These are phyloP conservation scores for Ganoderma multipileum DNA, from an alignment of 1,284 basidiomycete genomes.

Conservation along the genomic window DNA sequence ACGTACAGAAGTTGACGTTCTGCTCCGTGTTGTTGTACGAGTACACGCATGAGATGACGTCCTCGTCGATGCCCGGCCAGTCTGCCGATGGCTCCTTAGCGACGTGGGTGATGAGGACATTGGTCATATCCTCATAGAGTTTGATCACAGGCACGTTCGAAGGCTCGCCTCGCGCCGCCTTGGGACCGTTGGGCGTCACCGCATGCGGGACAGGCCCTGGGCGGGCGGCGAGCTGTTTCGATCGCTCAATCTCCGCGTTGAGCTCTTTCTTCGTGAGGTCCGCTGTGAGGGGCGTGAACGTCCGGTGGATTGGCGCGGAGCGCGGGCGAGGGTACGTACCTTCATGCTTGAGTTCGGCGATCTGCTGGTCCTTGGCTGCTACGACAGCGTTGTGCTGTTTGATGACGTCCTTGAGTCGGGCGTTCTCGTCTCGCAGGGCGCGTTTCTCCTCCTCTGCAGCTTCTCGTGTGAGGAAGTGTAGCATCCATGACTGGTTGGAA, in stretches of 20 bases:
- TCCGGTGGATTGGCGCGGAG: background rate
- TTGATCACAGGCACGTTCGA: constrained; percentile 51
- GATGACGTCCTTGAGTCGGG: constrained; percentile 49
- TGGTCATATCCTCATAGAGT: constrained; percentile 51
- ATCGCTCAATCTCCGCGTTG: constrained; percentile 66
- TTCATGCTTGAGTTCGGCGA: constrained; percentile 51
- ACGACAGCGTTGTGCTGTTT: constrained; percentile 53
- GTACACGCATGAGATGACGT: constrained; percentile 42
- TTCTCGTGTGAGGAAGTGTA: constrained; percentile 75
- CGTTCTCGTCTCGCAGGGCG: constrained; percentile 55
- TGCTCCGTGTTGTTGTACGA: constrained; percentile 31
- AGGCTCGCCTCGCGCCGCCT: constrained; percentile 52
- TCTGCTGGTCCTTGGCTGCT: constrained; percentile 53
- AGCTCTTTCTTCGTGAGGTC: constrained; percentile 59
- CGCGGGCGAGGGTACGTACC: constrained; percentile 43
- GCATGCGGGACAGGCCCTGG: constrained; percentile 29
- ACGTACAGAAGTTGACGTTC: constrained; percentile 22
- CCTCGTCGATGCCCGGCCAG: constrained; percentile 39
- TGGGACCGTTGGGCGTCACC: constrained; percentile 26
- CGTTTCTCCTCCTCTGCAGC: constrained; percentile 73
- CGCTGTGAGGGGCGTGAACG: constrained; percentile 6
- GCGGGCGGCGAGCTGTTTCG: constrained; percentile 53
- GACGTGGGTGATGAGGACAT: constrained; percentile 44
- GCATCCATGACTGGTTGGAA: constrained; percentile 44
- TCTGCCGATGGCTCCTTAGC: constrained; percentile 37